phyloP scores from a whole-genome alignment of 345 rosid genomes.

The Moricandia moricandioides region DNA sequence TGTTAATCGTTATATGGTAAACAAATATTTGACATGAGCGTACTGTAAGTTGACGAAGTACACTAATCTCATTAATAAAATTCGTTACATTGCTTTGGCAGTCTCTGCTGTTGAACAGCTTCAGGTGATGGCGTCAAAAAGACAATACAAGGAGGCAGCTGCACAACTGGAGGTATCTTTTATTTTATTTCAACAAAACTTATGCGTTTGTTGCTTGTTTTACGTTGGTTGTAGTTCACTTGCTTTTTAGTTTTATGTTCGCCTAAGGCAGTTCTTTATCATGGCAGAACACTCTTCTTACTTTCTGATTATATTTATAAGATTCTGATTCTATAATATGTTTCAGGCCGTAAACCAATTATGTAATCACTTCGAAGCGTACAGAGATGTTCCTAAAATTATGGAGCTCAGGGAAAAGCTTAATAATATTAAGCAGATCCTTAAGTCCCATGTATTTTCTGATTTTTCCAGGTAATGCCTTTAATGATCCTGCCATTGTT shows the following conservation, averaged over 20 bases:
- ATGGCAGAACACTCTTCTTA: too few relatives aligned
- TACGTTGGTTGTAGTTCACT: neutral
- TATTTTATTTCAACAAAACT: conserved; percentile 2
- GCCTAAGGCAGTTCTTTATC: neutral
- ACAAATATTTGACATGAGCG: neutral
- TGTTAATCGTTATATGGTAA: neutral
- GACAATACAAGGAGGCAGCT: conserved; percentile 96
- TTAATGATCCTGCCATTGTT: neutral
- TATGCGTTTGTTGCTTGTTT: neutral
- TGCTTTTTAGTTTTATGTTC: conserved; percentile 14
- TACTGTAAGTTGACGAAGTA: neutral
- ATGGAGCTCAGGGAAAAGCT: conserved; percentile 96
- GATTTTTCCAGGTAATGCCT: conserved; percentile 83
- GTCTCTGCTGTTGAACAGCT: conserved; percentile 99
- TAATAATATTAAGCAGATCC: conserved; percentile 88
- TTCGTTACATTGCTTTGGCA: conserved; percentile 40
- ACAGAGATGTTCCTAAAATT: conserved; percentile 93
- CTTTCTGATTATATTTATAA: conserved; percentile 1
- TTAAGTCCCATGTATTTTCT: conserved; percentile 92
- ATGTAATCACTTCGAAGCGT: conserved; percentile 97
- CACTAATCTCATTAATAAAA: conserved; percentile 13
- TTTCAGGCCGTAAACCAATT: conserved; percentile 98
- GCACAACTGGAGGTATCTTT: conserved; percentile 89
- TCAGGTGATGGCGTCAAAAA: conserved; percentile 96
- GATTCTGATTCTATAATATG: conserved; percentile 21